phyloP scores from a whole-genome alignment of 805 yeast species.

The Ogataea nakhonphanomensis region DNA sequence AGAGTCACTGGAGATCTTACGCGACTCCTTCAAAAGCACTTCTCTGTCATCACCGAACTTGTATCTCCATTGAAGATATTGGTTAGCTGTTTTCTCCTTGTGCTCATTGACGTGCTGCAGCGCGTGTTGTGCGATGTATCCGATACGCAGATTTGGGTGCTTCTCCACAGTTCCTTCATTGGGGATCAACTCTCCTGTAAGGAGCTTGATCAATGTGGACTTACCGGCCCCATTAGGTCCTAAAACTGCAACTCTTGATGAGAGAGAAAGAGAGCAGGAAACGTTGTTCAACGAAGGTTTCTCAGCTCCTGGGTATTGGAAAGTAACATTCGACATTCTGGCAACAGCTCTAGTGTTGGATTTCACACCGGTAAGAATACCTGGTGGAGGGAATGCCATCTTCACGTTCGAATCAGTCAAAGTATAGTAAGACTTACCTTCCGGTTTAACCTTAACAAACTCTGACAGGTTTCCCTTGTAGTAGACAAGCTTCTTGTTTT shows the following conservation, averaged over 20 bases:
- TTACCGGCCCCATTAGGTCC: slow-evolving; percentile 99
- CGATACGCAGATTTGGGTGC: slow-evolving; percentile 97
- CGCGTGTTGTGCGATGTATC: slow-evolving; percentile 98
- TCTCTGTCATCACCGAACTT: slow-evolving; percentile 98
- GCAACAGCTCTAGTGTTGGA: slow-evolving; percentile 88
- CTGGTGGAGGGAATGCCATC: slow-evolving; percentile 99
- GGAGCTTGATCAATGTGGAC: slow-evolving; percentile 87
- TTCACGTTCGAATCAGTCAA: slow-evolving; percentile 88
- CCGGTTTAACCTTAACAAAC: slow-evolving; percentile 89
- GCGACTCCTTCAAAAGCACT: slow-evolving; percentile 86
- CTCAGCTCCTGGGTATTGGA: slow-evolving; percentile 83
- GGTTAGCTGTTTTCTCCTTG: slow-evolving; percentile 96
- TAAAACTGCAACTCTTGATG: slow-evolving; percentile 94
- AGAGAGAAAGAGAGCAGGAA: slow-evolving; percentile 85
- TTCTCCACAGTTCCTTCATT: slow-evolving; percentile 88
- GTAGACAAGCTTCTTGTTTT: slow-evolving; percentile 88
- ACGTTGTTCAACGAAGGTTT: slow-evolving; percentile 79
- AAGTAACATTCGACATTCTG: slow-evolving; percentile 72
- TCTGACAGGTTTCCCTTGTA: slow-evolving; percentile 94
- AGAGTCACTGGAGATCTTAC: slow-evolving; percentile 70
- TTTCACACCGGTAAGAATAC: slow-evolving; percentile 94
- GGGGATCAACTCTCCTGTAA: slow-evolving; percentile 91
- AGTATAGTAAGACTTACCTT: slow-evolving; percentile 93
- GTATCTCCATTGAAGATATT: slow-evolving; percentile 97
- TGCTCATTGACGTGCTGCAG: slow-evolving; percentile 96